Evolutionary conservation across 2,329 filamentous ascomycete species (phyloP), one percentile per base, ranked within the genome.

Genomic region (Fusarium anthophilum): DNA sequence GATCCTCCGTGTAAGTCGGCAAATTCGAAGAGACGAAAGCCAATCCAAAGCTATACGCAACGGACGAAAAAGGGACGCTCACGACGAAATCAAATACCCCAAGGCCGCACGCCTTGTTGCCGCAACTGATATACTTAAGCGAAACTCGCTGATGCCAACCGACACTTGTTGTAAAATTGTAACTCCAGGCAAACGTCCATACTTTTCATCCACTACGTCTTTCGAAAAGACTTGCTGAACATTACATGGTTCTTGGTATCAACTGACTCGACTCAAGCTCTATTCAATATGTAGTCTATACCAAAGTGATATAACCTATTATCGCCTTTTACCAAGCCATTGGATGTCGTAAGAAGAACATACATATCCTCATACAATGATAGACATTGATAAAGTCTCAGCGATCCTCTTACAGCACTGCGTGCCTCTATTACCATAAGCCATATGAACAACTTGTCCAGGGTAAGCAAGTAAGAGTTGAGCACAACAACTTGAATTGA

Each of bases 231-330:
- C 18, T 54, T 11, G 22, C 17, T 8, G 20, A 41, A 26, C 20
- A 60, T 15, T 20, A 4, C 50, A 6, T 17, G 37, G 54, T 41
- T 24, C 14, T 2, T 64, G 20, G 35, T n/a, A 69, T 39, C 63
- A 44, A 69, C 48, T 68, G 63, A 66, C 60, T 68, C 70, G 66
- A 53, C 58, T 48, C 54, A 66, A 71, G 63, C 39, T 75, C 62
- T 70, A 68, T 77, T 68, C 45, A 63, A 66, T 54, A 68, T 41
- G 12, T 41, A 45, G 32, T 28, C 38, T 41, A 61, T 32, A 32
- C 59, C 41, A 66, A 75, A 63, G 45, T 26, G 66, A 70, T 70
- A 64, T 32, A 57, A 70, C 57, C 54, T 65, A 45, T 47, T 47
- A 47, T 43, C 24, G n/a, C 30, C 61, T 64, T 41, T 43, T 28